Evolutionary conservation across 1,139 yeast species (phyloP).

Genomic region (Meyerozyma elateridarum): DNA sequence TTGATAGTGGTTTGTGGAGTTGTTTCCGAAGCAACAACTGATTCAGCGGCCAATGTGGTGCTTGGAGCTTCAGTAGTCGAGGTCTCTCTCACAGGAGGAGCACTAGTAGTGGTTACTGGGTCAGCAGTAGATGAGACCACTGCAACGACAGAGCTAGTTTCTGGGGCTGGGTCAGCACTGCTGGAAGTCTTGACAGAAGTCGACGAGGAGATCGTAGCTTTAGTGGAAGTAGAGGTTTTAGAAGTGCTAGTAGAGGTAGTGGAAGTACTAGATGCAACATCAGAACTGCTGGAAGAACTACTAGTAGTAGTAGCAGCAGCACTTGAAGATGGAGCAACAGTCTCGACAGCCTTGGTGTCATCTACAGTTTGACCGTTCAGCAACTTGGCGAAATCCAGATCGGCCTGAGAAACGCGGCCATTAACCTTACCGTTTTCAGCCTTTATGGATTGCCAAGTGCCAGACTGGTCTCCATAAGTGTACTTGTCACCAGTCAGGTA

Average conservation of each 20-base stretch:
- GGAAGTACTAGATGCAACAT: slow-evolving; percentile 9
- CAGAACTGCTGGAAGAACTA: slow-evolving; percentile 9
- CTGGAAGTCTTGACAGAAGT: no score
- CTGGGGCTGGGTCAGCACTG: no score
- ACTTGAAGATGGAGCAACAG: slow-evolving; percentile 7
- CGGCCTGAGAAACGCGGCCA: slow-evolving; percentile 53
- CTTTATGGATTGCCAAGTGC: slow-evolving; percentile 63
- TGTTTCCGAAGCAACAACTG: no score
- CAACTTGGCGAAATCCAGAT: slow-evolving; percentile 43
- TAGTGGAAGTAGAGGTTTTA: no score
- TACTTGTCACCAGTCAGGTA: slow-evolving; percentile 77
- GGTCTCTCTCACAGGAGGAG: no score
- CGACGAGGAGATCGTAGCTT: no score
- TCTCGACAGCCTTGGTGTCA: slow-evolving; percentile 5
- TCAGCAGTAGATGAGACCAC: no score
- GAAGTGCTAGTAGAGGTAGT: slow-evolving; percentile 13
- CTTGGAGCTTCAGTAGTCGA: no score
- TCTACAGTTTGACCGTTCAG: slow-evolving; percentile 17
- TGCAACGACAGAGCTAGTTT: no score
- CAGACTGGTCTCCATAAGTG: slow-evolving; percentile 58
- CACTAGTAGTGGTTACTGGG: no score
- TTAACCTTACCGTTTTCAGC: slow-evolving; percentile 61
- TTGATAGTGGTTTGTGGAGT: no score
- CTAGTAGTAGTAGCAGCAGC: slow-evolving; percentile 7
- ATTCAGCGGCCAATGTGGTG: no score